These are phyloP conservation scores for Nyssa sinensis DNA, from an alignment of 148 eudicot species.

Conservation along the genomic window DNA sequence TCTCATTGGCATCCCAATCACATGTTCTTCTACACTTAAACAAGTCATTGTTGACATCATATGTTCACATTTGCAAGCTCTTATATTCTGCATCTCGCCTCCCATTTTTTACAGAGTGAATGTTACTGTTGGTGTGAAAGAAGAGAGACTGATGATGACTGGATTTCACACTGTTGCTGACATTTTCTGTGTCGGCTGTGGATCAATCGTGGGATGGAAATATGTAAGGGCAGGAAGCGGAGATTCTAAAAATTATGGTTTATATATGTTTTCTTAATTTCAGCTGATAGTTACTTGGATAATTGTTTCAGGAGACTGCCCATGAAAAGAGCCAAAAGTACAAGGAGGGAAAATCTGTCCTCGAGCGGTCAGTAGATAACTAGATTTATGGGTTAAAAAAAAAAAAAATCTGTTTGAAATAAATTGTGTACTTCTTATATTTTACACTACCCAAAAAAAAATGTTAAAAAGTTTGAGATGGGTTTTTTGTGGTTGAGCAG, in stretches of 20 bases:
- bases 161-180: slow-evolving; percentile 88
- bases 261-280: slow-evolving; percentile 6
- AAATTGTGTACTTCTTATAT: no score
- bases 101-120: slow-evolving; percentile 55
- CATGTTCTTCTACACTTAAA: background rate
- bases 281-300: slow-evolving; percentile 23
- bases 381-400: background rate
- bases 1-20: background rate
- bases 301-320: slow-evolving; percentile 78
- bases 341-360: slow-evolving; percentile 98
- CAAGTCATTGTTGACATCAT: background rate
- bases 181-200: slow-evolving; percentile 86
- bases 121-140: slow-evolving; percentile 64
- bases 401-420: no score
- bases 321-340: slow-evolving; percentile 86
- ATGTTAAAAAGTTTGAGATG: background rate
- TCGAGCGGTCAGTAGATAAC: slow-evolving; percentile 63
- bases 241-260: slow-evolving; percentile 3
- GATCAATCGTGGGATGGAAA: slow-evolving; percentile 88
- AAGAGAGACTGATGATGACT: slow-evolving; percentile 89
- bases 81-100: background rate
- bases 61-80: background rate
- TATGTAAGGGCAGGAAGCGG: slow-evolving; percentile 59
- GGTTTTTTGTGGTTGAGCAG: slow-evolving; percentile 35
- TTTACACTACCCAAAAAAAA: no score